These are phyloP conservation scores for Endothia cerciana DNA, from an alignment of 2,329 filamentous ascomycete species.

Conservation along the genomic window DNA sequence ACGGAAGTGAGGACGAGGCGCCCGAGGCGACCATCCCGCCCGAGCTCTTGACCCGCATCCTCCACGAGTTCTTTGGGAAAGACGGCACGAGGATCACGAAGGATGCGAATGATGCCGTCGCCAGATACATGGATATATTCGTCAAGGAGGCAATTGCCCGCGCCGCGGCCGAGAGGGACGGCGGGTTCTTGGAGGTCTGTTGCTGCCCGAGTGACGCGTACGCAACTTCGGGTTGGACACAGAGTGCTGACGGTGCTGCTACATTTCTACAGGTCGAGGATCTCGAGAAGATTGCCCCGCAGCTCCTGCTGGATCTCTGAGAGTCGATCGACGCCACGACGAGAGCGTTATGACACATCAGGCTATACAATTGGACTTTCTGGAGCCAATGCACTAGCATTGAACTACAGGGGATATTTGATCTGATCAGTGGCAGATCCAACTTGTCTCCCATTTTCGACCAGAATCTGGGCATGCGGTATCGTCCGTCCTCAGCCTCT, in stretches of 20 bases:
- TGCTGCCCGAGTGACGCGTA: not conserved
- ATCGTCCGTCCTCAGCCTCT: not conserved
- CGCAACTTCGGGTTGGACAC: conserved; percentile 15
- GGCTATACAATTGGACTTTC: not conserved
- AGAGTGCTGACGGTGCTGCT: conserved; percentile 29
- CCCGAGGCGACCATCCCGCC: conserved; percentile 64
- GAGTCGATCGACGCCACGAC: not conserved
- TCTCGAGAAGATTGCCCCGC: conserved; percentile 83
- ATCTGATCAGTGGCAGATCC: not conserved
- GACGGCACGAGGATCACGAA: conserved; percentile 73
- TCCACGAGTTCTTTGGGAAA: conserved; percentile 79
- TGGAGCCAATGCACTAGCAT: not conserved
- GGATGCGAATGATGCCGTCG: conserved; percentile 76
- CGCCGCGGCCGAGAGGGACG: conserved; percentile 70
- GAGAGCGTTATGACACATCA: not conserved
- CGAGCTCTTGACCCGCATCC: conserved; percentile 73
- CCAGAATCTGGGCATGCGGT: not conserved
- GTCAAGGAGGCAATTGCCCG: conserved; percentile 86
- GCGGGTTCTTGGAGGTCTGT: conserved; percentile 75
- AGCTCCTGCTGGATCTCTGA: conserved; percentile 85
- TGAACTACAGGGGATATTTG: not conserved
- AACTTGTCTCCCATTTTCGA: not conserved
- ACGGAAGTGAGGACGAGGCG: conserved; percentile 33
- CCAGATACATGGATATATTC: conserved; percentile 89
- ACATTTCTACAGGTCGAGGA: conserved; percentile 70